Base-by-base conservation (phyloP, 2,329 filamentous ascomycete genomes). In the Claviceps maximensis region DNA sequence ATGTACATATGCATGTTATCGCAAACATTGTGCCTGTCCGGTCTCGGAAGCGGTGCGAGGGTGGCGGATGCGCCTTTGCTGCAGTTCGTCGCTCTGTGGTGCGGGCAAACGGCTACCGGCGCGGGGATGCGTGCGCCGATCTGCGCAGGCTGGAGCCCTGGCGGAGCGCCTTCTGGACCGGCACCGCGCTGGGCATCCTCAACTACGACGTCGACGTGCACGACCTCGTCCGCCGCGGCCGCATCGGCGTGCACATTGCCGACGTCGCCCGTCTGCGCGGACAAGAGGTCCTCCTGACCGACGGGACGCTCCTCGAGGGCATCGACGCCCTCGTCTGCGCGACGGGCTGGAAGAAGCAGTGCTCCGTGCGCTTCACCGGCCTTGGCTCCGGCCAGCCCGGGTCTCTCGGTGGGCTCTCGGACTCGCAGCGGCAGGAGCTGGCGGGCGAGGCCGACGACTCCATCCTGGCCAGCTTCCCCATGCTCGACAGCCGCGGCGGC, bases 321-420 rank as follows among this genome's bases (percentile, higher is more conserved):
- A 64, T 73, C 0, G 74, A 79, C 54, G 71, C 68, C 0, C 57
- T 81, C 0, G 64, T 80, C 6, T 76, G 71, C 53, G 69, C 71
- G 2, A 81, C 77, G 0, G 78, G 78, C 1, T 80, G 77, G 77
- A 69, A 71, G 51, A 66, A 70, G 49, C 64, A 65, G 12, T 67
- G 72, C 0, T 62, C 71, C 0, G 63, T 80, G 49, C 69, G 69
- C 27, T 77, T 78, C 54, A n/a, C 23, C 27, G 17, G 38, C 41
- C 27, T 21, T 4, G 10, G n/a, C 8, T 27, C 49, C 4, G 4
- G 7, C 27, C 15, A 10, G 7, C 6, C 19, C 19, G 21, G 19
- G 19, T 51, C 25, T 9, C 17, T 27, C 40, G 33, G 10, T 9
- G 21, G 3, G 25, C 41, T 46, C 25, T 23, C 49, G 1, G 41